Evolutionary conservation across 129 eudicot species (phyloP), one percentile per base, ranked within the genome.

Genomic region (Solidago caesia): DNA sequence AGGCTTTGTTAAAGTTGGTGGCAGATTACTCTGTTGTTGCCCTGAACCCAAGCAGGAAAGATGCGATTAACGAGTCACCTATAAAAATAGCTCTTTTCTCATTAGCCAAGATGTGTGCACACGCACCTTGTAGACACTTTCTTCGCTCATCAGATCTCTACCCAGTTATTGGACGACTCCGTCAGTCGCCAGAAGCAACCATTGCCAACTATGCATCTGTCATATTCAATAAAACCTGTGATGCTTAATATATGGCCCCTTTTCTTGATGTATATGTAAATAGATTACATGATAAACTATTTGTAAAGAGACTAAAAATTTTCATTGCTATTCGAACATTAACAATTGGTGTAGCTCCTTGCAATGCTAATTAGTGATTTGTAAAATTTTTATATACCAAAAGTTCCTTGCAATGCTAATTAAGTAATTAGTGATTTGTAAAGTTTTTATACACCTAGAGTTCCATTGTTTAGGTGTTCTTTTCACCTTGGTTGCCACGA

Each of bases 1-100:
- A 91, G 98, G 98, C 97, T 33, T 77, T 94, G 65, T 68, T 94
- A 60, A 87, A 85, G 86, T 78, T 94, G 78, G 97, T 94, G 2
- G 85, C 93, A 2, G 93, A 89, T 65, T 94, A 89, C 80, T 88
- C 96, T 3, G 63, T 73, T 73, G 86, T 81, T 39, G 97, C 97
- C 7, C 78, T 87, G 68, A 91, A 83, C 79, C 97, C 98, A 5
- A 81, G 74, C 44, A 87, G 84, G 71, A 88, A 62, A 75, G 97
- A 94, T 12, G 95, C 96, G 13, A 65, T 86, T 16, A 93, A 81
- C 27, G 97, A 94, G 77, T 90, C 98, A 0, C 96, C 98, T 64
- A 41, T 94, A 60, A 94, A 87, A 77, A 91, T 88, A 68, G 94
- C 96, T 33, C 77, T 94, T 44, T 91, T 91, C 64, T 89, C 99